phyloP scores from a whole-genome alignment of 169 alveolate species.

The Plasmodium billcollinsi region DNA sequence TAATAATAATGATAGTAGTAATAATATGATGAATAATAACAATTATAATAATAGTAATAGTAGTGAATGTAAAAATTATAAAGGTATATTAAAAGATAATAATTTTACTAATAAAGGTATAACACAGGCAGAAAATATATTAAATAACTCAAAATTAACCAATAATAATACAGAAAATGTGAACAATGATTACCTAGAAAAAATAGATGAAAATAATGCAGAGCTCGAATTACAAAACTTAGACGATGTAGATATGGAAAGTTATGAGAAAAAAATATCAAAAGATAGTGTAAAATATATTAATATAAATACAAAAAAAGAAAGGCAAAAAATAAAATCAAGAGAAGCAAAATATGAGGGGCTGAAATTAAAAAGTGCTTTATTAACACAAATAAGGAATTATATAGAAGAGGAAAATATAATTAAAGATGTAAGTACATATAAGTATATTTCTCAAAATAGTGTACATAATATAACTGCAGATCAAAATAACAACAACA shows the following conservation, averaged over 20 bases:
- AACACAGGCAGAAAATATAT: background rate
- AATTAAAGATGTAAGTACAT: background rate
- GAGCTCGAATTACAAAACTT: constrained; percentile 29
- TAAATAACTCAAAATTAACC: background rate
- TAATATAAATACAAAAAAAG: constrained; percentile 50
- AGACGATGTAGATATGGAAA: constrained; percentile 68
- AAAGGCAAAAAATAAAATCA: constrained; percentile 30
- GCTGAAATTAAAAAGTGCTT: constrained; percentile 26
- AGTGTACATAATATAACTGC: too few species aligned
- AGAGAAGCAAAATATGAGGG: constrained; percentile 44
- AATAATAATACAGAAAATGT: constrained; percentile 3
- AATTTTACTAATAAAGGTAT: background rate
- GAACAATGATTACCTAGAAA: background rate
- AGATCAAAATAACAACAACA: too few species aligned
- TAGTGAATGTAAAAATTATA: background rate
- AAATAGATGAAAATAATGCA: constrained; percentile 24
- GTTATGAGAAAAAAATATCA: constrained; percentile 40
- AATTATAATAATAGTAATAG: background rate
- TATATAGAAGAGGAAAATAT: constrained; percentile 14
- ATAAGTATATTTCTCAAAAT: too few species aligned
- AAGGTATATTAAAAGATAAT: background rate
- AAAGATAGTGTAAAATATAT: constrained; percentile 56
- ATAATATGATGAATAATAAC: background rate
- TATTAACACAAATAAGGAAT: constrained; percentile 39
- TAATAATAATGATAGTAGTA: background rate